phyloP scores from a whole-genome alignment of 495 filamentous ascomycete genomes.

The Xylaria venustula region DNA sequence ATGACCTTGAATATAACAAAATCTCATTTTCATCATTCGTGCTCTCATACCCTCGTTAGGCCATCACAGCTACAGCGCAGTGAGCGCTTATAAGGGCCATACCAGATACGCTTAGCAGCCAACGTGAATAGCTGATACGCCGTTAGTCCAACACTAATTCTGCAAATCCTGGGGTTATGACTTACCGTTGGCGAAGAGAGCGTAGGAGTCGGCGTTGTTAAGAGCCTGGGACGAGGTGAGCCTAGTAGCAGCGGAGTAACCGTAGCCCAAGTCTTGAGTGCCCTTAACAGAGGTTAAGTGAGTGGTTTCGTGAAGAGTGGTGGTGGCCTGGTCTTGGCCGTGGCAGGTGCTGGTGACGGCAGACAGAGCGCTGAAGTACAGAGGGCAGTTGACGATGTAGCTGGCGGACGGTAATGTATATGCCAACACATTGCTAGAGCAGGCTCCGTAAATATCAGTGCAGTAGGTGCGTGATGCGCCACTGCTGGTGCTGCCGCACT shows the following conservation, averaged over 20 bases:
- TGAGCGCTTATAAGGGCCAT: too few species aligned
- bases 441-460: constrained; percentile 50
- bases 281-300: constrained; percentile 50
- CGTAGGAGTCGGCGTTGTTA: constrained; percentile 60
- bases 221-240: constrained; percentile 44
- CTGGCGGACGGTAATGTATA: constrained; percentile 55
- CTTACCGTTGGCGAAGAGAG: constrained; percentile 56
- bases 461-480: constrained; percentile 55
- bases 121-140: constrained; percentile 15
- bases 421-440: constrained; percentile 54
- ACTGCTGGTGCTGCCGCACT: constrained; percentile 44
- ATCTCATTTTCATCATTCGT: background rate
- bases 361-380: constrained; percentile 55
- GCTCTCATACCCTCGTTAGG: background rate
- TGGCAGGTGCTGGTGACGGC: constrained; percentile 50
- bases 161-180: background rate
- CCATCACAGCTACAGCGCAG: background rate
- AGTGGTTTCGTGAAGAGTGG: constrained; percentile 61
- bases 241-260: constrained; percentile 47
- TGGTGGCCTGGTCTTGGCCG: constrained; percentile 57
- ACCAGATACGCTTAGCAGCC: constrained; percentile 16
- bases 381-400: constrained; percentile 55
- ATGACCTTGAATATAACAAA: background rate
- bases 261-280: constrained; percentile 55
- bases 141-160: background rate